A percentile compares a stretch with the other conserved stretches of the same genome.
phyloP scores from a whole-genome alignment of 1,284 basidiomycete species.

The Vanrija humicola region DNA sequence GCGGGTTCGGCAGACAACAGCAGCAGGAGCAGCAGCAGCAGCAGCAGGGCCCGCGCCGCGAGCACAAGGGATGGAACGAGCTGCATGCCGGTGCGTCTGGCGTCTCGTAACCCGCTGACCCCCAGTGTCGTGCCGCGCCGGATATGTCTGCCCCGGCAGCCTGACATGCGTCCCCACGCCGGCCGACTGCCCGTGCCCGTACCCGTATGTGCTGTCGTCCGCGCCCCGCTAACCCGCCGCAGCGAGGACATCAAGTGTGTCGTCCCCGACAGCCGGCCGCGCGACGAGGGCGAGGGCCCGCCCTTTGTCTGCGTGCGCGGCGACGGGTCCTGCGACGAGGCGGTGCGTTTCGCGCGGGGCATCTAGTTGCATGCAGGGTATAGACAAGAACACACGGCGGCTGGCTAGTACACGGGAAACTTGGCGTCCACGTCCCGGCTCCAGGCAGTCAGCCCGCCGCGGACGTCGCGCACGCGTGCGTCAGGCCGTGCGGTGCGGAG shows the following conservation, averaged over 20 bases:
- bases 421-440: constrained; percentile 61
- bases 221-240: background rate
- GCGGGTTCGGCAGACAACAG: constrained; percentile 22
- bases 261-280: constrained; percentile 32
- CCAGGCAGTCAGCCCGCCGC: constrained; percentile 78
- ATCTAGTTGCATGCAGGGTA: constrained; percentile 22
- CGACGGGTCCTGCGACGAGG: constrained; percentile 27
- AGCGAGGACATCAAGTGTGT: constrained; percentile 47
- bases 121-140: constrained; percentile 42
- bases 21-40: constrained; percentile 20
- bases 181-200: constrained; percentile 46
- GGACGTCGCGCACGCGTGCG: constrained; percentile 61
- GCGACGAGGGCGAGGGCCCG: constrained; percentile 46
- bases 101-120: background rate
- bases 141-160: constrained; percentile 43
- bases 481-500: constrained; percentile 46
- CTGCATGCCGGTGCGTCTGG: constrained; percentile 29
- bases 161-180: constrained; percentile 46
- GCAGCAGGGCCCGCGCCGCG: constrained; percentile 16
- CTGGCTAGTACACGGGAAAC: constrained; percentile 71
- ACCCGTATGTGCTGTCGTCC: constrained; percentile 32
- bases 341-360: constrained; percentile 22
- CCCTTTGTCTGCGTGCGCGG: constrained; percentile 42
- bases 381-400: background rate
- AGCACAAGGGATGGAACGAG: constrained; percentile 40